These are phyloP conservation scores for Dillenia turbinata DNA, from an alignment of 164 flowering plant species.

Conservation along the genomic window DNA sequence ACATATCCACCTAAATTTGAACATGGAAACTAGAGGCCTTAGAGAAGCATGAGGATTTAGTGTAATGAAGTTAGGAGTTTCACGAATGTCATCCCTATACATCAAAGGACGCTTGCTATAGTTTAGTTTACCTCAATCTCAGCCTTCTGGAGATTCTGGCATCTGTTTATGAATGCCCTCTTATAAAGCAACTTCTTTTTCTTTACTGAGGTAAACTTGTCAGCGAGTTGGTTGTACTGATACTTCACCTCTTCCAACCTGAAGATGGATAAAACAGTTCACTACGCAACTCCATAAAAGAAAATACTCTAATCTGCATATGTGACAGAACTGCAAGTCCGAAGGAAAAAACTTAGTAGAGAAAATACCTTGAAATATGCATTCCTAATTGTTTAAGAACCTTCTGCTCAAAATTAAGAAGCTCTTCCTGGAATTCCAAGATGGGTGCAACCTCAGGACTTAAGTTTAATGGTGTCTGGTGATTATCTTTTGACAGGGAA, in stretches of 20 bases:
- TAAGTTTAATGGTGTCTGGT: slow-evolving; percentile 7
- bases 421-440: slow-evolving; percentile 16
- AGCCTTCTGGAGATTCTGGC: slow-evolving; percentile 60
- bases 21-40: neutral
- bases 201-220: slow-evolving; percentile 22
- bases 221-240: slow-evolving; percentile 20
- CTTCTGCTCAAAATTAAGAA: slow-evolving; percentile 25
- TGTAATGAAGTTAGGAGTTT: neutral
- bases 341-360: neutral
- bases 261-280: slow-evolving; percentile 9
- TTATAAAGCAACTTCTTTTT: slow-evolving; percentile 38
- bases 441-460: slow-evolving; percentile 10
- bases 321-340: neutral
- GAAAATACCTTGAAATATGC: slow-evolving; percentile 34
- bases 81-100: neutral
- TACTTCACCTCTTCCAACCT: slow-evolving; percentile 44
- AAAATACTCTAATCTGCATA: neutral
- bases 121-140: slow-evolving; percentile 58
- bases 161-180: slow-evolving; percentile 57
- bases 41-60: neutral
- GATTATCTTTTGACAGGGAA: slow-evolving; percentile 7
- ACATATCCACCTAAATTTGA: slow-evolving; percentile 58
- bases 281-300: neutral
- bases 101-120: neutral
- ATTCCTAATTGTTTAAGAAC: slow-evolving; percentile 19